Percentiles rank a stretch among this genome's conserved stretches.
phyloP scores from a whole-genome alignment of 768 basidiomycete genomes.

The Suillus tomentosus region DNA sequence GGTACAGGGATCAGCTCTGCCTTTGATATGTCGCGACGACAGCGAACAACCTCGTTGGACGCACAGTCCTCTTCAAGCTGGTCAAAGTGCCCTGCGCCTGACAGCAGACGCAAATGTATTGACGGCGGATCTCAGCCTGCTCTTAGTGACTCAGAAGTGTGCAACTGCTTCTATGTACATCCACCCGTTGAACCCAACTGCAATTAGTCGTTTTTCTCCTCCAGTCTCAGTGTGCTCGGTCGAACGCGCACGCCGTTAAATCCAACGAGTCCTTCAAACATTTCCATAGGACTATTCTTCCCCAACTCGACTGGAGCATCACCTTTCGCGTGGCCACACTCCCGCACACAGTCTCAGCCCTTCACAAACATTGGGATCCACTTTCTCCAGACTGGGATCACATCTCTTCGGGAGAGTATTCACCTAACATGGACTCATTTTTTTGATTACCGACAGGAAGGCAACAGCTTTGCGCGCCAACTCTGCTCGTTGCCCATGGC shows the following conservation, averaged over 20 bases:
- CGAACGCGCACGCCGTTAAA: slow-evolving; percentile 73
- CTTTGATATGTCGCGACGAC: slow-evolving; percentile 69
- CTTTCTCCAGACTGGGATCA: slow-evolving; percentile 41
- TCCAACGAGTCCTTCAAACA: slow-evolving; percentile 44
- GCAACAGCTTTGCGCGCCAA: slow-evolving; percentile 45
- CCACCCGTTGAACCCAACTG: slow-evolving; percentile 8
- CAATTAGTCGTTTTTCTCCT: slow-evolving; percentile 34
- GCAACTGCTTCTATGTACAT: slow-evolving; percentile 18
- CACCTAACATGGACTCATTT: slow-evolving; percentile 38
- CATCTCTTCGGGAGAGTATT: slow-evolving; percentile 34
- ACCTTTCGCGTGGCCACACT: slow-evolving; percentile 60
- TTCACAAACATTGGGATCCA: slow-evolving; percentile 42
- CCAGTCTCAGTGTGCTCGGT: slow-evolving; percentile 46
- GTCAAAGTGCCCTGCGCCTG: slow-evolving; percentile 68
- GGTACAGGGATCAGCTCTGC: slow-evolving; percentile 48
- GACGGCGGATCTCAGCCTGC: slow-evolving; percentile 56
- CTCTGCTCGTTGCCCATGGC: slow-evolving; percentile 65
- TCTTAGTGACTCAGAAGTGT: slow-evolving; percentile 74
- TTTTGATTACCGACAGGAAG: slow-evolving; percentile 39
- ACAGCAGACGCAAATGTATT: slow-evolving; percentile 69
- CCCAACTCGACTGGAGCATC: slow-evolving; percentile 48
- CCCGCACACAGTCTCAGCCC: slow-evolving; percentile 57
- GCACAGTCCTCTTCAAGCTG: slow-evolving; percentile 73
- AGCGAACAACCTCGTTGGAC: slow-evolving; percentile 66
- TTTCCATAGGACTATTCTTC: slow-evolving; percentile 36